A percentile compares a stretch with the other conserved stretches of the same genome.
Evolutionary conservation across 202 grass and related monocot species (phyloP).

Genomic region (Saccharum hybrid): DNA sequence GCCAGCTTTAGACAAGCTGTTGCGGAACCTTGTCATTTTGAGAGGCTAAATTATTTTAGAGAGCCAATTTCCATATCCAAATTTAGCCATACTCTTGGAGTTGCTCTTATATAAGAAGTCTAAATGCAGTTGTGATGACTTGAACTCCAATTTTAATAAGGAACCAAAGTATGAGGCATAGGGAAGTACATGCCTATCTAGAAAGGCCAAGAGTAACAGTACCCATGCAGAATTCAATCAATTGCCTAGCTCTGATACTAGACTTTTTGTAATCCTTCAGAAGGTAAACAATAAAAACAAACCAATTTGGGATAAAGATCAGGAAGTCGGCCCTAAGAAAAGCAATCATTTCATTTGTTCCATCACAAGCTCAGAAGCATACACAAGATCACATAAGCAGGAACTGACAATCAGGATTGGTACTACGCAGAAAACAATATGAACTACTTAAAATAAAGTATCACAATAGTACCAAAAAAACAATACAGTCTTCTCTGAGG

Average conservation of each 20-base stretch:
- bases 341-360: neutral
- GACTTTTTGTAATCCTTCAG: slow-evolving; percentile 7
- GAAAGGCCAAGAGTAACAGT: neutral
- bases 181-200: neutral
- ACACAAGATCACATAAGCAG: neutral
- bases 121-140: neutral
- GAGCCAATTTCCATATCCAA: too few species aligned
- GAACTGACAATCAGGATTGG: neutral
- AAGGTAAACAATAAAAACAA: slow-evolving; percentile 24
- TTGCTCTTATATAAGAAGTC: neutral
- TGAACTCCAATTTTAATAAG: too few species aligned
- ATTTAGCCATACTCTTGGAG: too few species aligned
- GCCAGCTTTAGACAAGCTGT: too few species aligned
- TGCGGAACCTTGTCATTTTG: too few species aligned
- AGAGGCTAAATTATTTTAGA: too few species aligned
- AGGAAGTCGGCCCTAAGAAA: slow-evolving; percentile 20
- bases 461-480: neutral
- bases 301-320: slow-evolving; percentile 16
- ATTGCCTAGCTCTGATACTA: neutral
- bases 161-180: neutral
- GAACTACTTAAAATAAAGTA: slow-evolving; percentile 13
- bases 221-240: neutral
- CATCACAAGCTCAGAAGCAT: slow-evolving; percentile 8
- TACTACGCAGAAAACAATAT: slow-evolving; percentile 28
- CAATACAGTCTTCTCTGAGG: slow-evolving; percentile 1